Evolutionary conservation across 116 monocot species (phyloP).

Genomic region (Posidonia oceanica): DNA sequence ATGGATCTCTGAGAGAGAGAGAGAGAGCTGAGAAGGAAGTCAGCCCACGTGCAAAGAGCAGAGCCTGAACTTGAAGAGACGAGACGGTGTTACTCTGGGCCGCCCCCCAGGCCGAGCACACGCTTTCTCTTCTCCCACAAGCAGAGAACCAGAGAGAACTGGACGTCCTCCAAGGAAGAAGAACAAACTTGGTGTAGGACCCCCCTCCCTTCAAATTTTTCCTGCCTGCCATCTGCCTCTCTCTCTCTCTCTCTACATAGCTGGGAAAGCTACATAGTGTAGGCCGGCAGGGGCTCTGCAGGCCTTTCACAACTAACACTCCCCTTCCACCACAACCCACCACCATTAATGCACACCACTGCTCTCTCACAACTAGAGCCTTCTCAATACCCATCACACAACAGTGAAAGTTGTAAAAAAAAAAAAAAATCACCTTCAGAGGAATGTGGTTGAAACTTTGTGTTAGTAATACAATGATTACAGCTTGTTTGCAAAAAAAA

Average conservation of each 20-base stretch:
- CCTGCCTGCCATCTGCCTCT: neutral
- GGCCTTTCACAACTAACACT: neutral
- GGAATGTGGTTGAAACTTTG: too few species aligned
- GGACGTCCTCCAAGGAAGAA: too few species aligned
- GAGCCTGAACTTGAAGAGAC: neutral
- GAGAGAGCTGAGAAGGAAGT: neutral
- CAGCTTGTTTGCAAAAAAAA: too few species aligned
- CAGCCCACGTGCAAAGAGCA: neutral
- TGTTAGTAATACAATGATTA: too few species aligned
- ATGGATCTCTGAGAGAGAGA: neutral
- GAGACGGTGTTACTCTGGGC: neutral
- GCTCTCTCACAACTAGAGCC: neutral
- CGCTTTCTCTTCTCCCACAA: neutral
- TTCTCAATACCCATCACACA: too few species aligned
- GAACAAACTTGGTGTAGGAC: too few species aligned
- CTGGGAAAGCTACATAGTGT: neutral
- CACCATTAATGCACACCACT: neutral
- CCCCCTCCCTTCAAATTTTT: neutral
- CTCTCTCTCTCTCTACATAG: neutral
- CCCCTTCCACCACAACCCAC: neutral
- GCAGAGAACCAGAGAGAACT: too few species aligned
- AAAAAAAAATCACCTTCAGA: too few species aligned
- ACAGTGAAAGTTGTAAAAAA: too few species aligned
- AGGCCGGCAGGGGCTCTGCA: neutral
- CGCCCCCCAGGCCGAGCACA: neutral